Conservation (phyloP, 2,329 filamentous ascomycete species). For the Mollisia scopiformis region DNA sequence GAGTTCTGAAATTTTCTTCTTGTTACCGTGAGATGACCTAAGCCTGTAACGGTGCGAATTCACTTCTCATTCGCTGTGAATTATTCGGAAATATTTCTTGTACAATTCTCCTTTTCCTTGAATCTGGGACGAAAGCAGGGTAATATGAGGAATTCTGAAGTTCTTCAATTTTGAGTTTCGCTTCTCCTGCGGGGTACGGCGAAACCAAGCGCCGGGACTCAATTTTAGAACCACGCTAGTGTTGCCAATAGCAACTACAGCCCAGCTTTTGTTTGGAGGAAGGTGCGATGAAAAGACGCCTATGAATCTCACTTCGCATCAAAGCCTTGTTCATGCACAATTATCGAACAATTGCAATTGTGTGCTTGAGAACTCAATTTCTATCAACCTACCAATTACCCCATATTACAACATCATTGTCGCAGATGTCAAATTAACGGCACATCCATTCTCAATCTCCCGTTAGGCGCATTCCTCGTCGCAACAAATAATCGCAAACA, state of each 20-base stretch:
- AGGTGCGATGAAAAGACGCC: no score
- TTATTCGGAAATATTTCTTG: no score
- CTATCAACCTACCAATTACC: background rate
- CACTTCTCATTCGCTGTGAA: no score
- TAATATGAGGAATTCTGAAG: no score
- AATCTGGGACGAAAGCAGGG: no score
- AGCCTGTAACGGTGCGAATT: no score
- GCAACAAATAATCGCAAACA: conserved; percentile 16
- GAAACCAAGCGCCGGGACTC: background rate
- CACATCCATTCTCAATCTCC: conserved; percentile 10
- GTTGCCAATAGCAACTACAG: background rate
- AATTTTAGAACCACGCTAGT: background rate
- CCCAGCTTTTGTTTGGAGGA: background rate
- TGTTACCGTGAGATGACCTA: background rate
- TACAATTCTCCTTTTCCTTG: no score
- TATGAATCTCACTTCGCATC: background rate
- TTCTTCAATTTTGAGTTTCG: background rate
- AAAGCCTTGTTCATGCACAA: conserved; percentile 1
- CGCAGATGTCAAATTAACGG: conserved; percentile 21
- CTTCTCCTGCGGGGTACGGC: background rate
- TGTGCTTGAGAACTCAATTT: no score
- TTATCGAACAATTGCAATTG: no score
- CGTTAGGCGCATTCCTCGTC: conserved; percentile 22
- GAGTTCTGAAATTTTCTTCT: background rate
- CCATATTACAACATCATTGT: background rate